Conservation (phyloP, 2,329 filamentous ascomycete species). For the Nemania serpens region DNA sequence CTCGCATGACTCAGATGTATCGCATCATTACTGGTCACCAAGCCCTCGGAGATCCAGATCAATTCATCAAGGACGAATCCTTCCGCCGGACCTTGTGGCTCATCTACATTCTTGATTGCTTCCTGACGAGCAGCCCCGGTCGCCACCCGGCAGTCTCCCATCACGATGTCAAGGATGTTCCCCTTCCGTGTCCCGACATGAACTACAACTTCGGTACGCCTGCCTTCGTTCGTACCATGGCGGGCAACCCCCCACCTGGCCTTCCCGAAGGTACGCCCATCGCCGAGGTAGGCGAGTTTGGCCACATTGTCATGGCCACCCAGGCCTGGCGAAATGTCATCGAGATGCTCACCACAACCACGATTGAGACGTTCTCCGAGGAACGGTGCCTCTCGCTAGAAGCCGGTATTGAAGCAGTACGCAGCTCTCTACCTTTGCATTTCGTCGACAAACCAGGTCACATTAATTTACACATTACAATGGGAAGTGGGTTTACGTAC, state of each 20-base stretch:
- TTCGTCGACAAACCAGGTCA: conserved; percentile 65
- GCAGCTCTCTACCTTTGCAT: conserved; percentile 60
- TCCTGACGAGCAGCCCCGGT: conserved; percentile 65
- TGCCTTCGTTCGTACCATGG: conserved; percentile 61
- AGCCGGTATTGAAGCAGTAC: conserved; percentile 59
- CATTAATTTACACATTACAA: conserved; percentile 66
- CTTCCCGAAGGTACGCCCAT: conserved; percentile 47
- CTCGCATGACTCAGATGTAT: conserved; percentile 69
- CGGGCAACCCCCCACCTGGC: conserved; percentile 45
- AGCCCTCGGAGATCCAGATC: conserved; percentile 56
- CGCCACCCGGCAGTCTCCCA: conserved; percentile 60
- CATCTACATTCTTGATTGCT: conserved; percentile 66
- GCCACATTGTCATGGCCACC: conserved; percentile 64
- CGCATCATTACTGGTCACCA: conserved; percentile 62
- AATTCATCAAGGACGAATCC: conserved; percentile 65
- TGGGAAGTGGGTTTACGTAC: conserved; percentile 66
- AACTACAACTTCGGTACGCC: conserved; percentile 67
- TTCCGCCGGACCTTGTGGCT: conserved; percentile 66
- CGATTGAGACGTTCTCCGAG: conserved; percentile 58
- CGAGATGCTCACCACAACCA: conserved; percentile 62
- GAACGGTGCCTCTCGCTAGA: conserved; percentile 57
- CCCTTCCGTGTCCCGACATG: conserved; percentile 64
- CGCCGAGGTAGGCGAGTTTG: conserved; percentile 64
- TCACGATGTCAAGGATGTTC: conserved; percentile 59
- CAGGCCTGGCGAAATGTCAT: conserved; percentile 67